phyloP scores from a whole-genome alignment of 2,329 filamentous ascomycete species.

The Neofusicoccum cordaticola region DNA sequence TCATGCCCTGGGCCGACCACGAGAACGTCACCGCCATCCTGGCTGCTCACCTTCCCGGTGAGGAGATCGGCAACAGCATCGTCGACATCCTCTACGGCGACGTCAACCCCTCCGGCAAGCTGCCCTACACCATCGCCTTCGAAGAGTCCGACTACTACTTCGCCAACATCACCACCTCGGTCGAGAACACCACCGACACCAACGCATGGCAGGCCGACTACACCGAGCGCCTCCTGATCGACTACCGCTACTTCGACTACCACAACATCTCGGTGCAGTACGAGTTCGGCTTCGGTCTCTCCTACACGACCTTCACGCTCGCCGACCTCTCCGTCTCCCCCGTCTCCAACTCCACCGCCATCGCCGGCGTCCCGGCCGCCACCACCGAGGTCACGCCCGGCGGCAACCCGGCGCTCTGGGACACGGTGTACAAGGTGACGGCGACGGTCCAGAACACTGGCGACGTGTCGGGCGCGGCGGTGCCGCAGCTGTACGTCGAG shows the following conservation, averaged over 20 bases:
- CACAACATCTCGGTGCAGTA: constrained; percentile 70
- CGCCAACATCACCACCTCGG: constrained; percentile 21
- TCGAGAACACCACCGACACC: constrained; percentile 20
- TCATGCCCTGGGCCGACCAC: constrained; percentile 41
- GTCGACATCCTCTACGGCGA: constrained; percentile 77
- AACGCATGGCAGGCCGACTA: constrained; percentile 51
- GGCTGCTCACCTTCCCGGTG: constrained; percentile 30
- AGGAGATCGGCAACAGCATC: constrained; percentile 77
- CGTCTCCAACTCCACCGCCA: constrained; percentile 49
- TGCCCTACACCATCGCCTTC: constrained; percentile 84
- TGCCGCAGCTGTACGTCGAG: constrained; percentile 58
- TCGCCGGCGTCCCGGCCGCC: constrained; percentile 45
- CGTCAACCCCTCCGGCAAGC: constrained; percentile 71
- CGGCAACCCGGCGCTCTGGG: constrained; percentile 17
- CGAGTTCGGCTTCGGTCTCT: constrained; percentile 83
- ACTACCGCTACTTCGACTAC: constrained; percentile 88
- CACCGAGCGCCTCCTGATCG: constrained; percentile 77
- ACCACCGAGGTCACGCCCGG: constrained; percentile 22
- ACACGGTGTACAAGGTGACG: constrained; percentile 37
- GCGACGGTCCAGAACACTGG: constrained; percentile 54
- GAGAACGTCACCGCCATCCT: constrained; percentile 33
- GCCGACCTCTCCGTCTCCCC: constrained; percentile 48
- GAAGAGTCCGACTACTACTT: constrained; percentile 55
- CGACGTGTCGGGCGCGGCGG: constrained; percentile 44
- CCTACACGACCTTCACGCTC: constrained; percentile 72